These are phyloP conservation scores for Botrytis deweyae DNA, from an alignment of 2,329 filamentous ascomycete species.

Conservation along the genomic window DNA sequence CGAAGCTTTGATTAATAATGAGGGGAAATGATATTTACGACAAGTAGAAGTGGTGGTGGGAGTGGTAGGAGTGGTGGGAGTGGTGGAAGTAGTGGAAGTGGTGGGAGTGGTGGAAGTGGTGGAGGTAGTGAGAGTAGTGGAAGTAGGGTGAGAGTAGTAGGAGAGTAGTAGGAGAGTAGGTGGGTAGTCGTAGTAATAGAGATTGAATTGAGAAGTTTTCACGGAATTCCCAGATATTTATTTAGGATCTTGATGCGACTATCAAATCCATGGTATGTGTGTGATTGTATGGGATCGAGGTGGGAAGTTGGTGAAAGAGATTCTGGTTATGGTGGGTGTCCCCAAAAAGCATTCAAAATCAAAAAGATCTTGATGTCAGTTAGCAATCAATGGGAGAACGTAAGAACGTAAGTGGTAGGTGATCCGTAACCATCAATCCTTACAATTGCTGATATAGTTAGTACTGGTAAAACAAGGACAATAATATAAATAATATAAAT, in stretches of 20 bases:
- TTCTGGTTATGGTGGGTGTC: background rate
- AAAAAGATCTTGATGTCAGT: background rate
- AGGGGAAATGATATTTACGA: background rate
- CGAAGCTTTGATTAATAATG: slow-evolving; percentile 6
- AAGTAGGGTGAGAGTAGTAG: too few relatives aligned
- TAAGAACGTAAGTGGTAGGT: background rate
- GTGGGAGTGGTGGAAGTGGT: too few relatives aligned
- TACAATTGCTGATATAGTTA: background rate
- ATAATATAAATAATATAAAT: background rate
- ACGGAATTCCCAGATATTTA: background rate
- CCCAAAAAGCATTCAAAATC: background rate
- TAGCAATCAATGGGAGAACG: too few relatives aligned
- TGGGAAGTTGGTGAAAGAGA: background rate
- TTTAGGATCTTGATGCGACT: background rate
- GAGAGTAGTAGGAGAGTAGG: background rate
- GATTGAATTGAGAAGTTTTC: background rate
- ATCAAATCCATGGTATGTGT: background rate
- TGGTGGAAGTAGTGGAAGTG: too few relatives aligned
- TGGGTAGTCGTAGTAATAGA: background rate
- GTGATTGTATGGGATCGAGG: background rate
- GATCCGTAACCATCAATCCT: background rate
- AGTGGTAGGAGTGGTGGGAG: background rate
- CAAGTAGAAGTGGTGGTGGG: background rate
- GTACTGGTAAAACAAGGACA: background rate
- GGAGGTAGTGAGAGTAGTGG: background rate